Percentiles rank a stretch among this genome's conserved stretches.
Evolutionary conservation across 768 basidiomycete genomes (phyloP).

Genomic region (Termitomyces heimii): DNA sequence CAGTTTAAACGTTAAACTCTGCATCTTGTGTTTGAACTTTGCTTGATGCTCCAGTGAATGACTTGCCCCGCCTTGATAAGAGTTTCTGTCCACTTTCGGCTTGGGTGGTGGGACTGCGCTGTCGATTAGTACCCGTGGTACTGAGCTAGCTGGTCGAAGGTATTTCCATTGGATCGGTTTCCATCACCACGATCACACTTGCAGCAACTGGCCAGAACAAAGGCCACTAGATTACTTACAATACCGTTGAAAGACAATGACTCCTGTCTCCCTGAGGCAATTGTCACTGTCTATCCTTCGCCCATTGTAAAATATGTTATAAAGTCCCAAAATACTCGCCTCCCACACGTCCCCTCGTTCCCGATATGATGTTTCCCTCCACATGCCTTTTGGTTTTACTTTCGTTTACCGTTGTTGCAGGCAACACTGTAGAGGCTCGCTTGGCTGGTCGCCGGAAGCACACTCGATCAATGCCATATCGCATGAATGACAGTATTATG

Average conservation of each 20-base stretch:
- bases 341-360: background rate
- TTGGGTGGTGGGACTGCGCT: background rate
- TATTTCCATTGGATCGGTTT: background rate
- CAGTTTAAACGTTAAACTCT: too few relatives aligned
- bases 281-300: background rate
- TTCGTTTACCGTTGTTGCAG: conserved; percentile 22
- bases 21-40: background rate
- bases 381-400: conserved; percentile 1
- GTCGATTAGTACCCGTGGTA: background rate
- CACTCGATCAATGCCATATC: conserved; percentile 10
- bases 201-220: background rate
- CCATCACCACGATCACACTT: background rate
- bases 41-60: background rate
- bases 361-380: conserved; percentile 3
- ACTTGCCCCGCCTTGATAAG: background rate
- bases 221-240: background rate
- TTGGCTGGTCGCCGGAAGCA: conserved; percentile 17
- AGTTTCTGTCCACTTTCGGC: background rate
- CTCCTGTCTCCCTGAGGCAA: background rate
- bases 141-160: background rate
- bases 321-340: background rate
- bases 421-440: conserved; percentile 18
- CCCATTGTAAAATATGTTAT: conserved; percentile 1
- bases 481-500: background rate
- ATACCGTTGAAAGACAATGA: background rate